These are phyloP conservation scores for Cytospora paraplurivora DNA, from an alignment of 2,329 filamentous ascomycete species.

Conservation along the genomic window DNA sequence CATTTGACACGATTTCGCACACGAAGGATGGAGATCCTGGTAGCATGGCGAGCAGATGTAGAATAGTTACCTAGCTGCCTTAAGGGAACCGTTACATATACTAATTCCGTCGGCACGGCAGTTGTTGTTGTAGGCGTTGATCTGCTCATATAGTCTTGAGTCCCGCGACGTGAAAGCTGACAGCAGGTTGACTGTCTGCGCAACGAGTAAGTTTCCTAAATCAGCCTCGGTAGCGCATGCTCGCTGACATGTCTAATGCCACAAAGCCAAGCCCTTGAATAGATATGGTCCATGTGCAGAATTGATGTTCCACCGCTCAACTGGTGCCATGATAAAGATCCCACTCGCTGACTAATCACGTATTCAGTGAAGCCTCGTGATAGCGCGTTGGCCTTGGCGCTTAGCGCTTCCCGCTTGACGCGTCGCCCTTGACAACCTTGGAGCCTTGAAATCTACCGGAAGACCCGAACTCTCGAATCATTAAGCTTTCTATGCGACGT, in stretches of 20 bases:
- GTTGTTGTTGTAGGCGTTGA: constrained; percentile 28
- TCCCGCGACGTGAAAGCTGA: constrained; percentile 4
- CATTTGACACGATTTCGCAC: not conserved
- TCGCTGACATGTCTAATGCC: constrained; percentile 5
- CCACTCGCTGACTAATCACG: not conserved
- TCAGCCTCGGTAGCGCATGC: not conserved
- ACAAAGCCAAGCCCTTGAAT: constrained; percentile 30
- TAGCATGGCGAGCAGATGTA: constrained; percentile 20
- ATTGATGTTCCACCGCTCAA: too few relatives aligned
- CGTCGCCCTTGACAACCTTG: constrained; percentile 15
- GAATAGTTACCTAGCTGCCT: constrained; percentile 10
- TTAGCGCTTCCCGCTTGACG: constrained; percentile 4
- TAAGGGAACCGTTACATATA: not conserved
- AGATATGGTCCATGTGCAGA: constrained; percentile 29
- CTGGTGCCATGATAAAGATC: not conserved
- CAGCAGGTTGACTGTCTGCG: not conserved
- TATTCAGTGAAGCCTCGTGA: constrained; percentile 15
- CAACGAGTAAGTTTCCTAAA: constrained; percentile 20
- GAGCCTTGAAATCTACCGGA: not conserved
- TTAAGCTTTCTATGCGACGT: not conserved
- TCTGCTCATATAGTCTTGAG: not conserved
- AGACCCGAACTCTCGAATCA: not conserved
- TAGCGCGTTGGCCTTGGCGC: constrained; percentile 1
- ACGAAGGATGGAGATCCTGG: constrained; percentile 21
- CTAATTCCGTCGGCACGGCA: not conserved